Conservation (phyloP, 805 yeast species). For the Alloascoidea africana region DNA sequence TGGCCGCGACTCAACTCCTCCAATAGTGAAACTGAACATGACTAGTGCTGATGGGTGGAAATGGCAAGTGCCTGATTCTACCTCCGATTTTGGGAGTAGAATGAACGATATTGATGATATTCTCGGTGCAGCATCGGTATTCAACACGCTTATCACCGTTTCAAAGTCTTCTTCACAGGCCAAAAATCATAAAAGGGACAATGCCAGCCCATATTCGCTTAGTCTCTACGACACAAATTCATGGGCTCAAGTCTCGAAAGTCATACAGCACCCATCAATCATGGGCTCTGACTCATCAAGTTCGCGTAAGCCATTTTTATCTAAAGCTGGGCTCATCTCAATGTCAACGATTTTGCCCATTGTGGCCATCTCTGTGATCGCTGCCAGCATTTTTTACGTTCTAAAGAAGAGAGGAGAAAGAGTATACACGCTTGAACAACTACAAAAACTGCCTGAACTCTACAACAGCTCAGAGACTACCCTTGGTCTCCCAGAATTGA, state of each 20-base stretch:
- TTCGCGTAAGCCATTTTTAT: constrained; percentile 7
- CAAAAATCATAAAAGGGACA: not conserved
- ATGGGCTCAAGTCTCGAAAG: not conserved
- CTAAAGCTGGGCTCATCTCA: constrained; percentile 24
- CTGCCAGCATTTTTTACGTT: constrained; percentile 11
- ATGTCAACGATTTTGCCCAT: constrained; percentile 30
- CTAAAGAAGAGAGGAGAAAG: not conserved
- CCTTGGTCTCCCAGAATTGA: too few relatives aligned
- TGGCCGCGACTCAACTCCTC: constrained; percentile 25
- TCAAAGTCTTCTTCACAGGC: constrained; percentile 2
- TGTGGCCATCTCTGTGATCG: constrained; percentile 20
- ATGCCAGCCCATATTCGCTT: not conserved
- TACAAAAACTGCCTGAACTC: constrained; percentile 7
- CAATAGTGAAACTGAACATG: constrained; percentile 23
- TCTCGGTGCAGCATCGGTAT: constrained; percentile 36
- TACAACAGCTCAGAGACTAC: constrained; percentile 9
- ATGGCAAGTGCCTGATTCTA: constrained; percentile 18
- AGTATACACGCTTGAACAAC: not conserved
- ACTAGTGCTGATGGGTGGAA: constrained; percentile 25
- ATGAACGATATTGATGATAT: constrained; percentile 11
- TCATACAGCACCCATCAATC: not conserved
- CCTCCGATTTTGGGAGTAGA: constrained; percentile 9
- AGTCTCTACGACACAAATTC: not conserved
- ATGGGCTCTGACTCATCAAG: not conserved
- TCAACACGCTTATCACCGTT: constrained; percentile 32